Conservation (phyloP, 148 eudicot genomes). For the Fagopyrum esculentum region DNA sequence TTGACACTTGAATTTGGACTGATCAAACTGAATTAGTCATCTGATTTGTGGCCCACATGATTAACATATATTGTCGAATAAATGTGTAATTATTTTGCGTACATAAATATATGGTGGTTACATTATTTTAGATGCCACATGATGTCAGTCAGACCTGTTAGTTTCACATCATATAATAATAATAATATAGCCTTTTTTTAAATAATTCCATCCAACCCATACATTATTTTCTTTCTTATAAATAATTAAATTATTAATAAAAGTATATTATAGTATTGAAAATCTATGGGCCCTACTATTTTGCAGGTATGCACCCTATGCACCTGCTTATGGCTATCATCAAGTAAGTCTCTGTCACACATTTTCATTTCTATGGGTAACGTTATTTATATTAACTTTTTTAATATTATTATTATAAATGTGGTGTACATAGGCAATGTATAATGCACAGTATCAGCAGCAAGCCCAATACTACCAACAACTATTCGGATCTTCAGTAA, state of each 20-base stretch:
- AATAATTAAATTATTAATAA: too few relatives aligned
- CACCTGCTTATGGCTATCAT: conserved; percentile 48
- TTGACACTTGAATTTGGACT: too few relatives aligned
- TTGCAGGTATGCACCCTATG: conserved; percentile 51
- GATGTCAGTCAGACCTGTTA: neutral
- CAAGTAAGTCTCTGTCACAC: conserved; percentile 42
- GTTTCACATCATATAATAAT: too few relatives aligned
- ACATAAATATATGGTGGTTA: neutral
- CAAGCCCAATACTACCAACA: conserved; percentile 62
- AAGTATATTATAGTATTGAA: neutral
- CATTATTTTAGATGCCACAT: neutral
- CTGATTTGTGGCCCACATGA: neutral
- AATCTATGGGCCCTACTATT: neutral
- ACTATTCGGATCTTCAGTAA: conserved; percentile 36
- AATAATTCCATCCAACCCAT: too few relatives aligned
- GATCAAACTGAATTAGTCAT: neutral
- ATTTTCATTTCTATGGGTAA: too few relatives aligned
- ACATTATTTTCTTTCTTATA: too few relatives aligned
- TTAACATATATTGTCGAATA: neutral
- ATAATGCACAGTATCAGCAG: conserved; percentile 60
- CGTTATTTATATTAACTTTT: too few relatives aligned
- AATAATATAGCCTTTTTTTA: too few relatives aligned
- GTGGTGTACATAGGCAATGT: conserved; percentile 33
- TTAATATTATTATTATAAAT: neutral
- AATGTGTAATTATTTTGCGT: neutral